phyloP scores from a whole-genome alignment of 2,329 filamentous ascomycete species.

The Neofusicoccum kwambonambiense region DNA sequence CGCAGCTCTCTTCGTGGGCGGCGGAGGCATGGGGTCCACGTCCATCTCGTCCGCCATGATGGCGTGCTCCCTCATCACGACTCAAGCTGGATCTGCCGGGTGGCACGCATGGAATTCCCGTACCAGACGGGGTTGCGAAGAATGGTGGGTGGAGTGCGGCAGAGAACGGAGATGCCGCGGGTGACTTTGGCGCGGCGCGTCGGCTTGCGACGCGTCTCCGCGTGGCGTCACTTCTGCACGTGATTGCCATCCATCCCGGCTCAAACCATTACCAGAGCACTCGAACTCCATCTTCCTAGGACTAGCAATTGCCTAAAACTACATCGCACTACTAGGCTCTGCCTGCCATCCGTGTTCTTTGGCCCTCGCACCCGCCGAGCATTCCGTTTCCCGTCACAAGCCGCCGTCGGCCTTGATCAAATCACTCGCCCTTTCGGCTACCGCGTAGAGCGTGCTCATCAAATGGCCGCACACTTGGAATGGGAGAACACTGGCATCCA shows the following conservation, averaged over 20 bases:
- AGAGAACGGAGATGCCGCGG: not conserved
- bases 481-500: conserved; percentile 33
- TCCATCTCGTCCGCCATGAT: conserved; percentile 34
- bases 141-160: not conserved
- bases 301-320: too few relatives aligned
- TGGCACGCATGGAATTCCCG: not conserved
- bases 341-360: too few relatives aligned
- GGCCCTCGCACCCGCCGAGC: too few relatives aligned
- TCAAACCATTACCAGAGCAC: not conserved
- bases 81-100: not conserved
- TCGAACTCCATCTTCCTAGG: too few relatives aligned
- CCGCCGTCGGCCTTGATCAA: conserved; percentile 25
- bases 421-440: conserved; percentile 33
- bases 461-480: conserved; percentile 33
- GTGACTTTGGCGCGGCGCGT: not conserved
- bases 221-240: conserved; percentile 4
- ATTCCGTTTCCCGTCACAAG: not conserved
- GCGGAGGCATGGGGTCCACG: conserved; percentile 27
- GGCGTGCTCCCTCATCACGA: not conserved
- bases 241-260: not conserved
- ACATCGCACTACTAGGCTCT: too few relatives aligned
- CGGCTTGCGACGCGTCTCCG: not conserved
- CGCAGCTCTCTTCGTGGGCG: conserved; percentile 37
- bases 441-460: conserved; percentile 30
- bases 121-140: too few relatives aligned